Percentiles rank a stretch among this genome's conserved stretches.
Evolutionary conservation across 495 filamentous ascomycete species (phyloP).

Genomic region (Hypoxylon subgilvum): DNA sequence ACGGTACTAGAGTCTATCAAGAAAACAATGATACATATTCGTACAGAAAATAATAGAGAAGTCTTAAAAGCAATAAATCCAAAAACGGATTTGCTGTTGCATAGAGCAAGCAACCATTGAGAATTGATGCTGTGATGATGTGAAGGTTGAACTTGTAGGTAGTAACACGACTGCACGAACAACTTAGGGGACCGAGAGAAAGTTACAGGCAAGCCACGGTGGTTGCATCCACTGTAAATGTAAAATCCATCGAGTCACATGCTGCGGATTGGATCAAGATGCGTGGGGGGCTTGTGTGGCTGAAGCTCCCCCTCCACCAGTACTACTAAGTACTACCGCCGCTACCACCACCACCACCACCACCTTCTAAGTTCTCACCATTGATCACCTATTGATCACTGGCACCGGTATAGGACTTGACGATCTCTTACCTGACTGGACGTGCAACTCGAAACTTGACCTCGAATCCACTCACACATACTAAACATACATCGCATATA

Average conservation of each 20-base stretch:
- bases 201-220: too few species aligned
- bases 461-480: neutral
- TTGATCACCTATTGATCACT: too few species aligned
- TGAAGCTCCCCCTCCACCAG: neutral
- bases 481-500: too few species aligned
- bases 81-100: slow-evolving; percentile 7
- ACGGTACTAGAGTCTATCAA: neutral
- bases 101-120: slow-evolving; percentile 1
- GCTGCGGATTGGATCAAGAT: slow-evolving; percentile 7
- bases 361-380: too few species aligned
- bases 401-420: too few species aligned
- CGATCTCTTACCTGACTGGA: slow-evolving; percentile 16
- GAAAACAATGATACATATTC: slow-evolving; percentile 7
- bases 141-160: too few species aligned
- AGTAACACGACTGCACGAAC: too few species aligned
- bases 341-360: too few species aligned
- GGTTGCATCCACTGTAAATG: too few species aligned
- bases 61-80: slow-evolving; percentile 2
- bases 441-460: neutral
- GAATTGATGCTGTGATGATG: too few species aligned
- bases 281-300: slow-evolving; percentile 22
- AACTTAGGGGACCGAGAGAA: too few species aligned
- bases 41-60: slow-evolving; percentile 1
- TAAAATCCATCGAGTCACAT: slow-evolving; percentile 20
- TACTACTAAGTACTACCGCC: too few species aligned